A percentile compares a stretch with the other conserved stretches of the same genome.
Conservation (phyloP, 2,329 filamentous ascomycete species). For the Phaeoacremonium minimum region DNA sequence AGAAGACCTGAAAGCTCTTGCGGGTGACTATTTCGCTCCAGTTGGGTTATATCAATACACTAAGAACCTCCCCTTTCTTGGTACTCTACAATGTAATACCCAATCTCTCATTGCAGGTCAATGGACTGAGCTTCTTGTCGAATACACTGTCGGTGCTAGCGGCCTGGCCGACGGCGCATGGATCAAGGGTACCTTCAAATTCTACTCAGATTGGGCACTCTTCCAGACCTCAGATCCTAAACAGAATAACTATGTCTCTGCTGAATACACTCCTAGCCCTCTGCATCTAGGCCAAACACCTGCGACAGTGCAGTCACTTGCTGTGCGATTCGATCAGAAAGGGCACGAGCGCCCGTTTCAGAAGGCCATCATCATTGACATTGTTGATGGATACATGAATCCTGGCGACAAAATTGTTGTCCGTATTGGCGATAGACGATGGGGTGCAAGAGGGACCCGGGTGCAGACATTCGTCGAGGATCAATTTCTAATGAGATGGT, state of each 20-base stretch:
- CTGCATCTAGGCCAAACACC: constrained; percentile 21
- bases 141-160: constrained; percentile 22
- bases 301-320: constrained; percentile 25
- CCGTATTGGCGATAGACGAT: constrained; percentile 25
- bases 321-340: constrained; percentile 30
- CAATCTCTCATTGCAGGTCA: constrained; percentile 17
- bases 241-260: constrained; percentile 24
- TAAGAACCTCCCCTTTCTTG: constrained; percentile 22
- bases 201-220: constrained; percentile 29
- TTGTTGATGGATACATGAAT: constrained; percentile 30
- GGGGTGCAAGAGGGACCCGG: constrained; percentile 22
- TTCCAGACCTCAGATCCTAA: constrained; percentile 25
- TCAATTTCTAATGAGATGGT: constrained; percentile 26
- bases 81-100: constrained; percentile 17
- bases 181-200: constrained; percentile 33
- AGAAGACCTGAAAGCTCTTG: constrained; percentile 12
- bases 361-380: constrained; percentile 29
- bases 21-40: constrained; percentile 20
- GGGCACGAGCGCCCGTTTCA: constrained; percentile 30
- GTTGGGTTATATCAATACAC: constrained; percentile 19
- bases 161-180: constrained; percentile 27
- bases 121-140: constrained; percentile 21
- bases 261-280: constrained; percentile 20
- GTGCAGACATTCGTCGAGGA: constrained; percentile 29
- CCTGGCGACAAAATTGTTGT: constrained; percentile 26